Base-by-base conservation (phyloP, 768 basidiomycete species). In the Asterophora parasitica region DNA sequence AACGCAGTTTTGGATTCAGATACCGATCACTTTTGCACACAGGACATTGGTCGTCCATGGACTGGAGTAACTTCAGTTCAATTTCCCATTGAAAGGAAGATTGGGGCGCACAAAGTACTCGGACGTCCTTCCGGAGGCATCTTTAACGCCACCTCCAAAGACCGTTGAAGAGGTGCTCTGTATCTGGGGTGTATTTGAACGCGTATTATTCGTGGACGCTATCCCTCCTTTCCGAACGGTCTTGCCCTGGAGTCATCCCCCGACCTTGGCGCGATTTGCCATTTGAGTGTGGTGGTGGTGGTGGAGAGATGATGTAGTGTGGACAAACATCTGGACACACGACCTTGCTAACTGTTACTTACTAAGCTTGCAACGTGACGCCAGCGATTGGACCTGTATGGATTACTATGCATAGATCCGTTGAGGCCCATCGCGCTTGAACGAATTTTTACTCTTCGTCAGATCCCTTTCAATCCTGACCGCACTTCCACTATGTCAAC, bases 1-100 rank as follows among this genome's bases (percentile, higher is more conserved):
- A 75, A 35, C 95, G 82, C 28, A 99, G 73, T 61, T 94, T 95
- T 16, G 93, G 92, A 59, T 98, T 96, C 49, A 96, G 74, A 63
- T 96, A 97, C 45, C 95, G 74, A 65, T 99, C 96, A 33, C 91
- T 93, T 66, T 92, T 92, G 75, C 96, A 98, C 2, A 98, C 88
- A 0, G 95, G 95, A 70, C 96, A 99, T 62, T 89, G 84, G 65
- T 99, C 96, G 52, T 91, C 87, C 79, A 88, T 88, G 19, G 85
- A 83, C 88, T 90, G 42, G 13, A 7, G 12, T 42, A 13, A 41
- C 9, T 19, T 20, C 38, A 47, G 35, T 48, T 19, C 28, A 51
- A 28, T n/a, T 32, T 19, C 36, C 15, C 10, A 38, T 17, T 39
- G 10, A 37, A 26, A 13, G 35, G 30, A 26, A 11, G 26, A 11